Evolutionary conservation across 1,284 basidiomycete genomes (phyloP).

Genomic region (Xanthoconium separans): DNA sequence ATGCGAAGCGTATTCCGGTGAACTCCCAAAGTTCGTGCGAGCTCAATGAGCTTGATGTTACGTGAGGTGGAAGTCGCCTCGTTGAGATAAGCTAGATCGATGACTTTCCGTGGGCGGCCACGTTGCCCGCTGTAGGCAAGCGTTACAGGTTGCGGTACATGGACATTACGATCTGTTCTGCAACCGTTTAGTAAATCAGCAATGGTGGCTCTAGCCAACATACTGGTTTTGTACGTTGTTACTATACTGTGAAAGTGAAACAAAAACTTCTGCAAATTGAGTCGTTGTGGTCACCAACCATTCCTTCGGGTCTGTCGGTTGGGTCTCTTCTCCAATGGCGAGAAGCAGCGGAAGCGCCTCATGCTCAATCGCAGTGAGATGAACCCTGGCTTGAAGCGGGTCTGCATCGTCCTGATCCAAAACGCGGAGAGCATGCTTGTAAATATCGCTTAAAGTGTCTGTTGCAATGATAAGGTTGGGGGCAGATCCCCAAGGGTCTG

Average conservation of each 20-base stretch:
- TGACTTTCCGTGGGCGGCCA: not conserved
- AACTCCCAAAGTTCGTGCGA: constrained; percentile 20
- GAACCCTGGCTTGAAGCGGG: not conserved
- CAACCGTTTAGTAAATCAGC: not conserved
- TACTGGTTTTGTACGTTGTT: not conserved
- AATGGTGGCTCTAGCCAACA: not conserved
- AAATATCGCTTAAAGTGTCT: not conserved
- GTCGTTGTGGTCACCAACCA: not conserved
- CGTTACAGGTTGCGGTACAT: not conserved
- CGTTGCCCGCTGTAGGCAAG: not conserved
- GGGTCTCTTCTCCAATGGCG: not conserved
- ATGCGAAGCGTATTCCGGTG: constrained; percentile 15
- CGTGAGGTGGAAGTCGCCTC: constrained; percentile 8
- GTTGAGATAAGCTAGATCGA: constrained; percentile 6
- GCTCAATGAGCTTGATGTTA: constrained; percentile 17
- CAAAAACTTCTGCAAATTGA: not conserved
- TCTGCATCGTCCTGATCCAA: not conserved
- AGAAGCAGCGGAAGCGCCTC: not conserved
- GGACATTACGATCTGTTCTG: not conserved
- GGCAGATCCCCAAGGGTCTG: not conserved
- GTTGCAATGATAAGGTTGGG: not conserved
- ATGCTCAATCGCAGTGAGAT: not conserved
- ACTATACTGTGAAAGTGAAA: not conserved
- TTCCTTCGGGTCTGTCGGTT: not conserved
- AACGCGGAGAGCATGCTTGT: not conserved